A percentile compares a stretch with the other conserved stretches of the same genome.
Conservation (phyloP, 2,329 filamentous ascomycete genomes). For the Pseudogymnoascus destructans region DNA sequence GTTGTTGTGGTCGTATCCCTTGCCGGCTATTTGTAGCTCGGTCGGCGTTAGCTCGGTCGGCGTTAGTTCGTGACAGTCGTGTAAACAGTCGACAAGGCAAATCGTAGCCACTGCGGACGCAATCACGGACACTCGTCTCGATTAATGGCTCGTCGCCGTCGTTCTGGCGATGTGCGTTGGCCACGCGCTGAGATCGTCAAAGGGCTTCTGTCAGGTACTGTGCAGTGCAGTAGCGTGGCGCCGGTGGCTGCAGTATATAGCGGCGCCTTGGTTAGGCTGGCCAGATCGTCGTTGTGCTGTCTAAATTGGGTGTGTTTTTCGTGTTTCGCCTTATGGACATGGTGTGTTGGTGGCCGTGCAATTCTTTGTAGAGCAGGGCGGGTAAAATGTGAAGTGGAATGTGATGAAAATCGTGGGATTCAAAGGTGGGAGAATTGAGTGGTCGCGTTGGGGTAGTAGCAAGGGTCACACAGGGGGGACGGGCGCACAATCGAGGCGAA, state of each 20-base stretch:
- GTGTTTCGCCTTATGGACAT: background rate
- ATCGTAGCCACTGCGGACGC: background rate
- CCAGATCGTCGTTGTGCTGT: background rate
- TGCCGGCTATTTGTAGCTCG: background rate
- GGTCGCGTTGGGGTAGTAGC: background rate
- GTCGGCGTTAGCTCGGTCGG: background rate
- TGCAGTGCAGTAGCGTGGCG: conserved; percentile 2
- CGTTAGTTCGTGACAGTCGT: background rate
- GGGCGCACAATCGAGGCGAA: background rate
- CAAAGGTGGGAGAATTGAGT: background rate
- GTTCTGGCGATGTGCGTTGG: background rate
- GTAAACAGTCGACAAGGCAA: background rate
- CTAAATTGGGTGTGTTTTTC: background rate
- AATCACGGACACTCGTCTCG: background rate
- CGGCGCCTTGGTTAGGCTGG: background rate
- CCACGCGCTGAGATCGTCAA: background rate
- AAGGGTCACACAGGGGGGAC: background rate
- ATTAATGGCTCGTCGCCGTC: background rate
- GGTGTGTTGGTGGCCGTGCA: background rate
- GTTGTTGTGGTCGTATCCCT: background rate
- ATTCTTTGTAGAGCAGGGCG: background rate
- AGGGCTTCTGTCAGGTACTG: background rate
- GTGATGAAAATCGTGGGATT: background rate
- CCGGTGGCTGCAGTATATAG: background rate
- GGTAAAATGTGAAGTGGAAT: background rate